Evolutionary conservation across 768 basidiomycete genomes (phyloP).

Genomic region (Strobilomyces echinocephalus): DNA sequence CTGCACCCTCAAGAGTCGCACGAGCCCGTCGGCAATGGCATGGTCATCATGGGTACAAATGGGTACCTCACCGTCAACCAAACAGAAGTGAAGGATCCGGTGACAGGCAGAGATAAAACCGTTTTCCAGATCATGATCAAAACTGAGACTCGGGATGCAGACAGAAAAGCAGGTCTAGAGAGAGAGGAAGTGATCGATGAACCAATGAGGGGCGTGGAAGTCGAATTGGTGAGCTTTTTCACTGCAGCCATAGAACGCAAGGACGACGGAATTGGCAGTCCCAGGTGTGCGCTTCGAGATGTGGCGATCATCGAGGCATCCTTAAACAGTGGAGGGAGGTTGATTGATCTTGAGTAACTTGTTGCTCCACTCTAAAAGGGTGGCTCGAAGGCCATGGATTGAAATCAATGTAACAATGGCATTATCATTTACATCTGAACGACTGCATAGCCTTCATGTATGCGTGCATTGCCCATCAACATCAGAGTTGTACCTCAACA

Average conservation of each 20-base stretch:
- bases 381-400: neutral
- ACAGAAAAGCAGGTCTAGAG: constrained; percentile 26
- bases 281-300: constrained; percentile 61
- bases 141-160: constrained; percentile 17
- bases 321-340: constrained; percentile 58
- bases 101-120: constrained; percentile 20
- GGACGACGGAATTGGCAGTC: constrained; percentile 55
- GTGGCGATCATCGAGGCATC: constrained; percentile 78
- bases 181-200: constrained; percentile 47
- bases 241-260: constrained; percentile 43
- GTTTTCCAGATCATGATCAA: constrained; percentile 40
- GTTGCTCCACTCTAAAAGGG: constrained; percentile 10
- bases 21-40: constrained; percentile 26
- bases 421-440: neutral
- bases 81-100: constrained; percentile 21
- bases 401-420: neutral
- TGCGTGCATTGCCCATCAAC: too few species aligned
- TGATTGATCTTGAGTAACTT: constrained; percentile 50
- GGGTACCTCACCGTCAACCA: constrained; percentile 54
- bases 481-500: too few species aligned
- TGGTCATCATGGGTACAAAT: constrained; percentile 54
- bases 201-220: constrained; percentile 46
- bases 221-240: constrained; percentile 58
- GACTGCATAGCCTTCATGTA: too few species aligned
- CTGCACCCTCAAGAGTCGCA: constrained; percentile 45